A percentile compares a stretch with the other conserved stretches of the same genome.
Conservation (phyloP, 805 yeast species). For the Candida sonorensis region DNA sequence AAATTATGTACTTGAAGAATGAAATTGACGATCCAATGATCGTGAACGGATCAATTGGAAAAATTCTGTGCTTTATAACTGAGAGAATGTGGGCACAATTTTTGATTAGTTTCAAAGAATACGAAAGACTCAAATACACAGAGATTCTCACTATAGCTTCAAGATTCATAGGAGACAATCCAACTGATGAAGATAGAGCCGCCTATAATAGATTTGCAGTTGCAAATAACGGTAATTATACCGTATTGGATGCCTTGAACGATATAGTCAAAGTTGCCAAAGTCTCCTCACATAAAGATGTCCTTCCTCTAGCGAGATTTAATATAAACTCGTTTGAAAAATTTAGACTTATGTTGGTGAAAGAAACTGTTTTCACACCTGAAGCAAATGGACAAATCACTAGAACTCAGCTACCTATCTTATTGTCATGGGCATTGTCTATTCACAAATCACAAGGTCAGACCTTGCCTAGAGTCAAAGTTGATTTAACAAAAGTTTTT, state of each 20-base stretch:
- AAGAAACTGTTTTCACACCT: constrained; percentile 29
- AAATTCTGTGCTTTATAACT: constrained; percentile 48
- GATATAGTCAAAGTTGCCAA: constrained; percentile 21
- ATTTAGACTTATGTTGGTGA: constrained; percentile 24
- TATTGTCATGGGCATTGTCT: constrained; percentile 77
- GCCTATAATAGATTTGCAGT: constrained; percentile 15
- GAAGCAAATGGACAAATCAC: constrained; percentile 24
- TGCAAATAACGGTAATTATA: constrained; percentile 2
- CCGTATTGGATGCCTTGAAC: constrained; percentile 3
- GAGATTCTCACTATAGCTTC: constrained; percentile 12
- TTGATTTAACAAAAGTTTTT: constrained; percentile 58
- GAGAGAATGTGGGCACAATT: constrained; percentile 21
- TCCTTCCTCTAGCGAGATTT: constrained; percentile 43
- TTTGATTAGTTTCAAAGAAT: constrained; percentile 19
- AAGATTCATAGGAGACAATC: constrained; percentile 8
- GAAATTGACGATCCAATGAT: constrained; percentile 50
- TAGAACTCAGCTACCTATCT: constrained; percentile 60
- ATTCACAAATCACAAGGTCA: constrained; percentile 86
- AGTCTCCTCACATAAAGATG: constrained; percentile 5
- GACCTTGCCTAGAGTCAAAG: constrained; percentile 63
- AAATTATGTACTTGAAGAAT: constrained; percentile 90
- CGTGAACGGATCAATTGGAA: constrained; percentile 91
- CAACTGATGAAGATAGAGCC: constrained; percentile 10
- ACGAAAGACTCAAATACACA: constrained; percentile 11
- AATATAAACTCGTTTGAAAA: constrained; percentile 28